These are phyloP conservation scores for Kwoniella shivajii DNA, from an alignment of 1,284 basidiomycete species.

Conservation along the genomic window DNA sequence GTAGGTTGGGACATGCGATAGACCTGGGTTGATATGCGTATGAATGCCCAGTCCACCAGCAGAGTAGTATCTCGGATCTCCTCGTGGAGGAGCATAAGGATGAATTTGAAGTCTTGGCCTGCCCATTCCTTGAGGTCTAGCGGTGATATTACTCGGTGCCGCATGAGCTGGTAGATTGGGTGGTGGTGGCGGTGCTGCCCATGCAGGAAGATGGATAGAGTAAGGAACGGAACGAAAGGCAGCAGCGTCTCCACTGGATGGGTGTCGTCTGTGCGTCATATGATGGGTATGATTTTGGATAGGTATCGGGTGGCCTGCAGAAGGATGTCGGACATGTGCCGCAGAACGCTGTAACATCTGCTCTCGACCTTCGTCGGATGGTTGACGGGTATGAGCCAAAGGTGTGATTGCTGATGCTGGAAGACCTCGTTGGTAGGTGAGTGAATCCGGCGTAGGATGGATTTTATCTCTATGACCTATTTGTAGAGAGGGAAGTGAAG, in stretches of 20 bases:
- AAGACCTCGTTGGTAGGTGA: neutral
- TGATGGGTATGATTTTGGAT: neutral
- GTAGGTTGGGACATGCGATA: neutral
- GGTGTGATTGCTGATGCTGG: neutral
- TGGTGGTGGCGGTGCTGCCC: slow-evolving; percentile 3
- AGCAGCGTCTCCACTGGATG: neutral
- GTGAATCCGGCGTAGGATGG: neutral
- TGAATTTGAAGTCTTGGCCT: slow-evolving; percentile 23
- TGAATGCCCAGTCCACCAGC: slow-evolving; percentile 8
- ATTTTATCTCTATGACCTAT: neutral
- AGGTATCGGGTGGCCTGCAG: neutral
- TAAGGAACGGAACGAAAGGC: neutral
- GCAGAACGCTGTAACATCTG: neutral
- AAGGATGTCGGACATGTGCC: neutral
- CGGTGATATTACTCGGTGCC: neutral
- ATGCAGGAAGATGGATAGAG: neutral
- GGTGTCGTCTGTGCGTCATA: neutral
- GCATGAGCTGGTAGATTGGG: neutral
- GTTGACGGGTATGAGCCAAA: neutral
- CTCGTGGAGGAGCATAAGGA: slow-evolving; percentile 19
- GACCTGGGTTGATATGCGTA: neutral
- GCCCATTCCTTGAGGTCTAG: neutral
- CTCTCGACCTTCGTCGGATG: neutral
- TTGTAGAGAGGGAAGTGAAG: neutral
- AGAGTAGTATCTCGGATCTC: slow-evolving; percentile 11